Percentiles rank a stretch among this genome's conserved stretches.
phyloP scores from a whole-genome alignment of 73 alveolate species.

The Paraurostyla sp. region DNA sequence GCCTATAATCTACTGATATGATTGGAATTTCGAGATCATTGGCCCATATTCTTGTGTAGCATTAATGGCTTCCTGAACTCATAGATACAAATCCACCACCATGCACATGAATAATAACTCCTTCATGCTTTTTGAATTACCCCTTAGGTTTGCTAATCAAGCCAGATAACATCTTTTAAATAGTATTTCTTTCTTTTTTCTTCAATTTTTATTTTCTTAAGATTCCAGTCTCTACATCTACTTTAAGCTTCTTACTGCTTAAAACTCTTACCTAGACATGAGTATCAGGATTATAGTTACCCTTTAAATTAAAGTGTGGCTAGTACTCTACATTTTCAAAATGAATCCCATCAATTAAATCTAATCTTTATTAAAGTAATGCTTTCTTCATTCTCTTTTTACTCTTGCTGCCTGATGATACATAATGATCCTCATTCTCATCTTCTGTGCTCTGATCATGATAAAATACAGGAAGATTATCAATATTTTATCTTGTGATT shows the following conservation, averaged over 20 bases:
- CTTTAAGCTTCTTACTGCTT: background rate
- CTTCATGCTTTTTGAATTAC: slow-evolving; percentile 40
- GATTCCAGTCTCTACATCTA: slow-evolving; percentile 33
- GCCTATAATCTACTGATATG: slow-evolving; percentile 92
- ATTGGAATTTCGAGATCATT: slow-evolving; percentile 82
- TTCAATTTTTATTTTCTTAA: background rate
- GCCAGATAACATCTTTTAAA: background rate
- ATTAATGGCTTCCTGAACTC: slow-evolving; percentile 94
- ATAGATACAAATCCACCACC: slow-evolving; percentile 98
- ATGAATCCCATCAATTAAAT: background rate
- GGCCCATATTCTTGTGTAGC: slow-evolving; percentile 94
- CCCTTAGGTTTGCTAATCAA: background rate
- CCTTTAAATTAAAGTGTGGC: background rate
- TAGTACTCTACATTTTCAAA: background rate
- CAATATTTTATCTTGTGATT: slow-evolving; percentile 49
- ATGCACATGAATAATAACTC: slow-evolving; percentile 88
- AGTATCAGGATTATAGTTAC: slow-evolving; percentile 21
- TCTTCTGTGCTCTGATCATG: background rate
- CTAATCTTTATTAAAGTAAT: background rate
- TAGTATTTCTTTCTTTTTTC: background rate
- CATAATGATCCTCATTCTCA: background rate
- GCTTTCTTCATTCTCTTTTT: background rate
- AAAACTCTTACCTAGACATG: slow-evolving; percentile 37
- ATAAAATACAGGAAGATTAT: slow-evolving; percentile 1
- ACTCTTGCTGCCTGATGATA: too few relatives aligned